Evolutionary conservation across 257 asterid genomes (phyloP).

Genomic region (Lycium ferocissimum): DNA sequence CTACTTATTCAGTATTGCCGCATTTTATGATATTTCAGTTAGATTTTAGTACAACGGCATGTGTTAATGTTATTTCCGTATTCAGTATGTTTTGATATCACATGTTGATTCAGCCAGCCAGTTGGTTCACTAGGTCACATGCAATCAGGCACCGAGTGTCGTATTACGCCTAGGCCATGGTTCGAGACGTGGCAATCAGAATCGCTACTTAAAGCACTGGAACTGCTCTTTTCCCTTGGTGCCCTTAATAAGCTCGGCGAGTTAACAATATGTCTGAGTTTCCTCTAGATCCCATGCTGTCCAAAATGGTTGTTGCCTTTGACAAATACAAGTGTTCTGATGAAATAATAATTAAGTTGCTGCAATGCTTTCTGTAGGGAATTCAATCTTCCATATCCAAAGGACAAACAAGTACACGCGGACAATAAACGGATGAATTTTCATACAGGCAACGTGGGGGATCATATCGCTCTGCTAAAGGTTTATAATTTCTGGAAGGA

Average conservation of each 20-base stretch:
- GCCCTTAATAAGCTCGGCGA: conserved; percentile 75
- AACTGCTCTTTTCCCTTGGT: conserved; percentile 66
- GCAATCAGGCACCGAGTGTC: too few relatives aligned
- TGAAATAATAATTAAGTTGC: conserved; percentile 75
- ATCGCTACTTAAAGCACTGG: conserved; percentile 75
- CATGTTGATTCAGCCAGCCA: too few relatives aligned
- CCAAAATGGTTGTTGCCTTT: conserved; percentile 82
- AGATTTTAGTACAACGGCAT: too few relatives aligned
- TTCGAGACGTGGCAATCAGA: too few relatives aligned
- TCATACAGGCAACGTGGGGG: conserved; percentile 80
- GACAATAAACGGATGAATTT: conserved; percentile 77
- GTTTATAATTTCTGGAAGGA: conserved; percentile 83
- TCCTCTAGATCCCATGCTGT: conserved; percentile 77
- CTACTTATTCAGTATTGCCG: too few relatives aligned
- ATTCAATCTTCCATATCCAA: conserved; percentile 75
- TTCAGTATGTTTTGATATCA: too few relatives aligned
- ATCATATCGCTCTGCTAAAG: conserved; percentile 71
- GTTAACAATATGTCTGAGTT: conserved; percentile 82
- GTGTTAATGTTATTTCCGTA: too few relatives aligned
- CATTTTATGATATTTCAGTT: too few relatives aligned
- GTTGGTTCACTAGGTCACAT: too few relatives aligned
- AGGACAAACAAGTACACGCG: conserved; percentile 80
- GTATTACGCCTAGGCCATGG: too few relatives aligned
- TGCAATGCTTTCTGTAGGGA: conserved; percentile 75
- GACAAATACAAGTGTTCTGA: conserved; percentile 70